phyloP scores from a whole-genome alignment of 208 protist species.

The Sergeia podlipaevii region DNA sequence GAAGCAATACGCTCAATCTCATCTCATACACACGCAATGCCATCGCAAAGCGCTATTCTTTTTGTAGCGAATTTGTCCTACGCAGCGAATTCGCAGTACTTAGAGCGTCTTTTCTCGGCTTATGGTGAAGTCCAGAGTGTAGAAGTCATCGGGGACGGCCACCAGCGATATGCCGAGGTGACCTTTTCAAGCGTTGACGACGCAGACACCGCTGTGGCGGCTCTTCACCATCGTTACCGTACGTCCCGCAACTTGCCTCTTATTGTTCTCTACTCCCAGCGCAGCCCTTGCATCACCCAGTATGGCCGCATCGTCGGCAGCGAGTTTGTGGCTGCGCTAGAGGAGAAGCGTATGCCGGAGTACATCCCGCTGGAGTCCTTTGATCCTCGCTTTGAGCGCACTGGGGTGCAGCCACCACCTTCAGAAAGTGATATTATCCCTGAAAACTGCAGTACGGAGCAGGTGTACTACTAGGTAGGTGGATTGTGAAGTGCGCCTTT shows the following conservation, averaged over 20 bases:
- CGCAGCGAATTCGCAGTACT: slow-evolving; percentile 73
- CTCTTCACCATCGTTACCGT: slow-evolving; percentile 81
- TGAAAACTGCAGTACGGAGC: not conserved
- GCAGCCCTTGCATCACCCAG: slow-evolving; percentile 49
- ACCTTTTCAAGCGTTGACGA: slow-evolving; percentile 64
- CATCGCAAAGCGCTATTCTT: slow-evolving; percentile 28
- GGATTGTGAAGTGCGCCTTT: too few relatives aligned
- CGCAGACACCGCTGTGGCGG: slow-evolving; percentile 73
- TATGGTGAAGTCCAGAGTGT: slow-evolving; percentile 68
- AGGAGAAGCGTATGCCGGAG: slow-evolving; percentile 42
- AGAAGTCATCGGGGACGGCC: slow-evolving; percentile 49
- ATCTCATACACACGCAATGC: too few relatives aligned
- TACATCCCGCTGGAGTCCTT: slow-evolving; percentile 56
- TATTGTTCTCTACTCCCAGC: slow-evolving; percentile 77
- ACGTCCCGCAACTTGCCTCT: slow-evolving; percentile 58
- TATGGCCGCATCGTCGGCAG: slow-evolving; percentile 66
- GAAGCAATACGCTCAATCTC: too few relatives aligned
- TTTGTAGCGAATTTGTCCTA: slow-evolving; percentile 79
- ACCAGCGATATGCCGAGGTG: slow-evolving; percentile 63
- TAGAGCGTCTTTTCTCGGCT: slow-evolving; percentile 79
- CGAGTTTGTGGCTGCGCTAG: slow-evolving; percentile 51
- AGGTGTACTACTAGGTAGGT: not conserved
- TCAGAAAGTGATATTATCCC: slow-evolving; percentile 53
- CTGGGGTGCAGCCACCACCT: slow-evolving; percentile 48
- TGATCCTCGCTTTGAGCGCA: slow-evolving; percentile 50